Percentiles rank a stretch among this genome's conserved stretches.
These are phyloP conservation scores for Teunomyces stri DNA, from an alignment of 805 yeast species.

Conservation along the genomic window DNA sequence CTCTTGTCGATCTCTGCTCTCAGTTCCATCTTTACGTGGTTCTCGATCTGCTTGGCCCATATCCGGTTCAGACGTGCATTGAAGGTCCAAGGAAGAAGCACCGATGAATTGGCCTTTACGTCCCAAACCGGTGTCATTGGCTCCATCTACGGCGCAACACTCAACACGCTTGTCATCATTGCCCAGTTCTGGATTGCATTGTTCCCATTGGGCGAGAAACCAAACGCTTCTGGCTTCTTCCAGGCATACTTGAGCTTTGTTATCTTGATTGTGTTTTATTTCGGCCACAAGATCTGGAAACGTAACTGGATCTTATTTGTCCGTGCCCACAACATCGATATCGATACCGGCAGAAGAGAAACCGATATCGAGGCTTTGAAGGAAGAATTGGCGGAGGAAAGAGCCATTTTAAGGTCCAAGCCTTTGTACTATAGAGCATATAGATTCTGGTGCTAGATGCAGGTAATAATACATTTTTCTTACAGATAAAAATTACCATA, in stretches of 20 bases:
- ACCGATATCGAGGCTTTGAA: constrained; percentile 24
- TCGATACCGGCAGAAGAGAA: constrained; percentile 28
- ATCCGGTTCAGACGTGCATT: constrained; percentile 26
- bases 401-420: constrained; percentile 27
- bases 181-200: constrained; percentile 29
- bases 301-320: constrained; percentile 24
- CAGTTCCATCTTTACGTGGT: constrained; percentile 28
- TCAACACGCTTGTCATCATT: constrained; percentile 20
- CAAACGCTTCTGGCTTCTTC: constrained; percentile 23
- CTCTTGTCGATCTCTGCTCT: constrained; percentile 25
- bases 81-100: constrained; percentile 19
- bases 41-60: constrained; percentile 24
- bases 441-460: constrained; percentile 31
- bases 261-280: constrained; percentile 20
- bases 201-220: constrained; percentile 22
- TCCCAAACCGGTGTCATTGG: constrained; percentile 26
- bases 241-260: constrained; percentile 25
- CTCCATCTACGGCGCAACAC: constrained; percentile 20
- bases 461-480: not conserved
- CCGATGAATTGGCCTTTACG: constrained; percentile 21
- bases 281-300: constrained; percentile 28
- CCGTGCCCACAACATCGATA: constrained; percentile 21
- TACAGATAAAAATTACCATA: no score
- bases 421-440: constrained; percentile 36
- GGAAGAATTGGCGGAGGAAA: constrained; percentile 31